phyloP scores from a whole-genome alignment of 495 filamentous ascomycete genomes.

The Neurospora sp. region DNA sequence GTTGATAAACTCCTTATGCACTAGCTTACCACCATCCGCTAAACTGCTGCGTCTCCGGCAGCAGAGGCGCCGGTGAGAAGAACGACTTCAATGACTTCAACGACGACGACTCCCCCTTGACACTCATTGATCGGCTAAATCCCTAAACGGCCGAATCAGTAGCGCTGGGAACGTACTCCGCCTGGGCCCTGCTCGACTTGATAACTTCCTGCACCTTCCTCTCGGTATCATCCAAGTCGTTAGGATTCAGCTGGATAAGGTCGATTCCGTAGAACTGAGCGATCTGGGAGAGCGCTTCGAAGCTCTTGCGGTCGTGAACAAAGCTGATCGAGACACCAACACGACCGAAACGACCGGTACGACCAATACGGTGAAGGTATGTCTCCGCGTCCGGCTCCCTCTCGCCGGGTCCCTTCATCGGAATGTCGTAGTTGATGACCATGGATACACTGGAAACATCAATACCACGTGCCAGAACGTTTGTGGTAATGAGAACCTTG shows the following conservation, averaged over 20 bases:
- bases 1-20: neutral
- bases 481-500: constrained; percentile 98
- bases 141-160: constrained; percentile 3
- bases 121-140: neutral
- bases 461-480: constrained; percentile 92
- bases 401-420: constrained; percentile 44
- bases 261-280: constrained; percentile 54
- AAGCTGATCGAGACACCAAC: constrained; percentile 94
- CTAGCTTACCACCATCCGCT: neutral
- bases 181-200: constrained; percentile 64
- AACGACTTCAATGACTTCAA: neutral
- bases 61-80: neutral
- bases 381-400: constrained; percentile 70
- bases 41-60: neutral
- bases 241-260: constrained; percentile 37
- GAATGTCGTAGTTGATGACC: constrained; percentile 91
- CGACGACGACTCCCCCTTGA: neutral
- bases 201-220: constrained; percentile 68
- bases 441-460: constrained; percentile 94
- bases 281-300: constrained; percentile 65
- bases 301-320: constrained; percentile 70
- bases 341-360: constrained; percentile 93
- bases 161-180: constrained; percentile 41
- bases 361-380: constrained; percentile 96
- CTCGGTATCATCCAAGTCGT: constrained; percentile 86